These are phyloP conservation scores for Microcos paniculata DNA, from an alignment of 345 rosid species.

Conservation along the genomic window DNA sequence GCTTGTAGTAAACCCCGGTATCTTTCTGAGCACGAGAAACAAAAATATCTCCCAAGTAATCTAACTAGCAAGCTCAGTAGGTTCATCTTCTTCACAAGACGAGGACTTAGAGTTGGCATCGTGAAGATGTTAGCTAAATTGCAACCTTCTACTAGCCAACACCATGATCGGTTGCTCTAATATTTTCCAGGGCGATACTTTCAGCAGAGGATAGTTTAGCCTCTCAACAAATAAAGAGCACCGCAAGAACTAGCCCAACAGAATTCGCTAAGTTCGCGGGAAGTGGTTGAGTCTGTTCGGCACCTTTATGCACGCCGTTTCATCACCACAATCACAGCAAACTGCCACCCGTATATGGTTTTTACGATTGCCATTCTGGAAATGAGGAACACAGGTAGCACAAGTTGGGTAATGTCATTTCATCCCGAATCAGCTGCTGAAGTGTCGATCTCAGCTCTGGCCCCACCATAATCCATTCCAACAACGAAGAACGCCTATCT, in stretches of 20 bases:
- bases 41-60: conserved; percentile 73
- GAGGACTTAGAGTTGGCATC: conserved; percentile 85
- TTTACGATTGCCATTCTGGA: conserved; percentile 71
- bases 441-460: no score
- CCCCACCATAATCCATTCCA: no score
- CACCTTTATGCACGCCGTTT: conserved; percentile 91
- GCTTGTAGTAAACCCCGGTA: no score
- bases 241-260: conserved; percentile 74
- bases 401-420: conserved; percentile 92
- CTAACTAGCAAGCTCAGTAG: conserved; percentile 61
- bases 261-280: conserved; percentile 59
- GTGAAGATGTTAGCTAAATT: conserved; percentile 85
- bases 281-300: conserved; percentile 89
- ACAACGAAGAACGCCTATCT: conserved; percentile 95
- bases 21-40: conserved; percentile 68
- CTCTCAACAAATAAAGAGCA: conserved; percentile 61
- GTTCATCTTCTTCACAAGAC: conserved; percentile 84
- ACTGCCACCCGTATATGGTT: conserved; percentile 84
- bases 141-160: conserved; percentile 38
- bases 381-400: conserved; percentile 93
- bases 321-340: conserved; percentile 99
- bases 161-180: conserved; percentile 30
- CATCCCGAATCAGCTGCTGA: no score
- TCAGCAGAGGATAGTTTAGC: conserved; percentile 53
- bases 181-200: no score